These are phyloP conservation scores for Calonectria leucothoes DNA, from an alignment of 2,329 filamentous ascomycete genomes.

Conservation along the genomic window DNA sequence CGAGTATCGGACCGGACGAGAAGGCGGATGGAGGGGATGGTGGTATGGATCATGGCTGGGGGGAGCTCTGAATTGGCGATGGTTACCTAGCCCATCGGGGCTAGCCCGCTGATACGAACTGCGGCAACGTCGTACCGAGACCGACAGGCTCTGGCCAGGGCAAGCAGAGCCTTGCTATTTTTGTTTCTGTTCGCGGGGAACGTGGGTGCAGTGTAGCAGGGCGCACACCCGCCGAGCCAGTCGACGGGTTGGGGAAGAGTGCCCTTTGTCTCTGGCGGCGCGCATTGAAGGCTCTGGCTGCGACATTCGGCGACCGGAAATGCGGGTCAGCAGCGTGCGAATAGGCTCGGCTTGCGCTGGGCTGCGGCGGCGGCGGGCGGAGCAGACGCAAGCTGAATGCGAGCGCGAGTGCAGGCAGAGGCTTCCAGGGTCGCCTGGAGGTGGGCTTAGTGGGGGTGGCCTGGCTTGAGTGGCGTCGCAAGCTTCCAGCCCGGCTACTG, in stretches of 20 bases:
- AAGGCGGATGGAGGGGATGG: not conserved
- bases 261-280: not conserved
- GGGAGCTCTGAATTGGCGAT: conserved; percentile 11
- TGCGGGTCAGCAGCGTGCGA: not conserved
- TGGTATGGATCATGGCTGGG: conserved; percentile 4
- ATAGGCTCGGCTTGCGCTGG: not conserved
- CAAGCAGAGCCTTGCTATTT: conserved; percentile 7
- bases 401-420: not conserved
- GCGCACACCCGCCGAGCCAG: not conserved
- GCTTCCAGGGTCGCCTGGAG: conserved; percentile 3
- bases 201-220: not conserved
- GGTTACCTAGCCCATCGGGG: conserved; percentile 18
- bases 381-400: conserved; percentile 13
- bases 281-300: not conserved
- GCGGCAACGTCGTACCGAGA: conserved; percentile 7
- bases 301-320: not conserved
- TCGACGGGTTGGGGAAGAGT: not conserved
- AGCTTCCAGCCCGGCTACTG: conserved; percentile 10
- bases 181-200: not conserved
- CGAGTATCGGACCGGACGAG: not conserved
- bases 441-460: conserved; percentile 6
- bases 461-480: conserved; percentile 10
- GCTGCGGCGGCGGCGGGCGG: conserved; percentile 1
- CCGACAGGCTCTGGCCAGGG: not conserved
- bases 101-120: conserved; percentile 8